Base-by-base conservation (phyloP, 2,329 filamentous ascomycete genomes). In the Calonectria pauciramosa region DNA sequence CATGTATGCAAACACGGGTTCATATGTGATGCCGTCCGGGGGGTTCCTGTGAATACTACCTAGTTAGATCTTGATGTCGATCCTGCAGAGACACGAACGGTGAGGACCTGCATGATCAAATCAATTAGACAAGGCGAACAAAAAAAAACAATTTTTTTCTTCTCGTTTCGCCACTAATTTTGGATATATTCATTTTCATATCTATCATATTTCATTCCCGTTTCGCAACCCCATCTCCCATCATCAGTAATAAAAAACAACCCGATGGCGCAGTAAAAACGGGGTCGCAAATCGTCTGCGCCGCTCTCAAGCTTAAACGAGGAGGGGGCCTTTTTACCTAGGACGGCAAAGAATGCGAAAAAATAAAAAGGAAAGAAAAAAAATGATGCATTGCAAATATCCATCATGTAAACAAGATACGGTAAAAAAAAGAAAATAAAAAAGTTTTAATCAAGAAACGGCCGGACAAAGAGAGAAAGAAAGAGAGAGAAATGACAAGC, bases 261-360 rank as follows among this genome's bases (percentile, higher is more conserved):
- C n/a, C 54, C 11, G n/a, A 47, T 13, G 44, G 18, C 4, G 20
- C 44, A 47, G n/a, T 13, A 13, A 47, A 47, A 47, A 47, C 20
- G 41, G n/a, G 44, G 44, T 47, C n/a, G 44, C 49, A 20, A 54
- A 54, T 54, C 52, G 30, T 23, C 56, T 60, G 56, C 34, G 56
- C 56, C 56, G 56, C 56, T 8, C 32, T 60, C 56, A 38, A 28
- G 56, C 56, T 60, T 60, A 60, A 60, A 60, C 56, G 56, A 60
- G 52, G 52, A 56, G 56, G 56, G 56, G 56, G 32, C 56, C 56
- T 16, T 38, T 10, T 26, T 28, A 38, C 56, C 56, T 28, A 60
- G 34, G 56, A 6, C 34, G 56, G 56, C 20, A 60, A 60, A 60
- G 56, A 38, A 60, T 60, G 56, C 41, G 38, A 30, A 52, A 23